These are phyloP conservation scores for Eucalyptus regnans DNA, from an alignment of 345 rosid genomes.

Conservation along the genomic window DNA sequence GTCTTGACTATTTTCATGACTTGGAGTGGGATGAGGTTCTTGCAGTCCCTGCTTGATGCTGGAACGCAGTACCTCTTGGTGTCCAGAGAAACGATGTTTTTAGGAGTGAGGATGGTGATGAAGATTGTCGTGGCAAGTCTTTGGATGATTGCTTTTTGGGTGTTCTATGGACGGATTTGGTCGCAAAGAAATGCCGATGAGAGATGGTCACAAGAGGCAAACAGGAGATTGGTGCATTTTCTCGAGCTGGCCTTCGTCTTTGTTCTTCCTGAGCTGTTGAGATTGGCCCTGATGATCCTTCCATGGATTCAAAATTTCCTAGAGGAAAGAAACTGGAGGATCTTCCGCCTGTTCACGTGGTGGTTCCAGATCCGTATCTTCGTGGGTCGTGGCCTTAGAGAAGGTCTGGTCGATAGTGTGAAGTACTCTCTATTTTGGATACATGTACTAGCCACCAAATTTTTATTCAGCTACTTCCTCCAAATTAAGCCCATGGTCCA, in stretches of 20 bases:
- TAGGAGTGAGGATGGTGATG: slow-evolving; percentile 59
- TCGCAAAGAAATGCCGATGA: slow-evolving; percentile 47
- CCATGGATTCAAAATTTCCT: slow-evolving; percentile 78
- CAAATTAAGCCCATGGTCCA: slow-evolving; percentile 77
- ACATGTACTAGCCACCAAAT: slow-evolving; percentile 60
- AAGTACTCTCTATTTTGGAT: slow-evolving; percentile 72
- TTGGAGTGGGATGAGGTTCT: slow-evolving; percentile 62
- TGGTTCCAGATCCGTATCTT: slow-evolving; percentile 76
- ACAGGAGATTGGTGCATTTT: slow-evolving; percentile 39
- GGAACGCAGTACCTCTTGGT: slow-evolving; percentile 83
- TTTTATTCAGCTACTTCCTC: slow-evolving; percentile 65
- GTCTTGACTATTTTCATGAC: slow-evolving; percentile 72
- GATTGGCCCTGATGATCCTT: slow-evolving; percentile 49
- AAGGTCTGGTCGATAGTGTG: slow-evolving; percentile 62
- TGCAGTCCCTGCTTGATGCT: slow-evolving; percentile 72
- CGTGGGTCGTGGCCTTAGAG: slow-evolving; percentile 86
- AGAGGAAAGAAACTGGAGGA: slow-evolving; percentile 56
- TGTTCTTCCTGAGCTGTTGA: slow-evolving; percentile 59
- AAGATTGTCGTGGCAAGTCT: slow-evolving; percentile 47
- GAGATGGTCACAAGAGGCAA: slow-evolving; percentile 53
- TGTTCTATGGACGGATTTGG: slow-evolving; percentile 77
- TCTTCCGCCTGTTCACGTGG: slow-evolving; percentile 60
- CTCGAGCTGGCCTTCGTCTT: slow-evolving; percentile 59
- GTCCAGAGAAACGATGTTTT: slow-evolving; percentile 43
- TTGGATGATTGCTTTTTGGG: slow-evolving; percentile 60